A percentile compares a stretch with the other conserved stretches of the same genome.
Conservation (phyloP, 2,329 filamentous ascomycete genomes). For the Herpotrichia juniperi region DNA sequence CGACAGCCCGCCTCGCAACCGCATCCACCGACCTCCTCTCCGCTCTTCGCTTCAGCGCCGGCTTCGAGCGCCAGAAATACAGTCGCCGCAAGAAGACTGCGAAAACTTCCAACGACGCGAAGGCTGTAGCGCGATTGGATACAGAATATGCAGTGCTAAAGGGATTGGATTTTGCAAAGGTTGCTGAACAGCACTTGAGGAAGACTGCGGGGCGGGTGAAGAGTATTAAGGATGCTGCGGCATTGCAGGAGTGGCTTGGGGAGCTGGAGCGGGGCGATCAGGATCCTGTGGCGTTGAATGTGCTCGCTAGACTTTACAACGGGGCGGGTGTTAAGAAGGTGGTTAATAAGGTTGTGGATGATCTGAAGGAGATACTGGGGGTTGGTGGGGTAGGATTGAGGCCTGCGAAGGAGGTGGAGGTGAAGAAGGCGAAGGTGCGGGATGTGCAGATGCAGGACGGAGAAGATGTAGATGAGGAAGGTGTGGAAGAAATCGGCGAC, state of each 20-base stretch:
- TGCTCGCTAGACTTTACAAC: slow-evolving; percentile 65
- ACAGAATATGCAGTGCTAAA: slow-evolving; percentile 66
- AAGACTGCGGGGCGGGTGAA: slow-evolving; percentile 65
- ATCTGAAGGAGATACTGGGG: slow-evolving; percentile 47
- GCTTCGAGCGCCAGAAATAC: slow-evolving; percentile 78
- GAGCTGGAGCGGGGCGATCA: slow-evolving; percentile 47
- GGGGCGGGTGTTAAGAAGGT: slow-evolving; percentile 64
- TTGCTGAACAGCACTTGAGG: slow-evolving; percentile 61
- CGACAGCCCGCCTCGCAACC: slow-evolving; percentile 54
- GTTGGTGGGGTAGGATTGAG: slow-evolving; percentile 9
- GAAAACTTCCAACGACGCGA: slow-evolving; percentile 50
- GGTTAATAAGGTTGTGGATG: slow-evolving; percentile 53
- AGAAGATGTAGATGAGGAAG: slow-evolving; percentile 16
- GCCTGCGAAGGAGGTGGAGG: slow-evolving; percentile 11
- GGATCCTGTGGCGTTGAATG: slow-evolving; percentile 60
- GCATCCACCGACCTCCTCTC: slow-evolving; percentile 52
- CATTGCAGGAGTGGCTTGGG: slow-evolving; percentile 49
- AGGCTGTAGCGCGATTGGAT: slow-evolving; percentile 64
- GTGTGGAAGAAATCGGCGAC: slow-evolving; percentile 29
- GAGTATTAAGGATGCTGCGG: slow-evolving; percentile 58
- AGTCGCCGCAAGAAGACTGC: slow-evolving; percentile 66
- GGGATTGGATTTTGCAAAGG: slow-evolving; percentile 57
- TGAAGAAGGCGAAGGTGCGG: slow-evolving; percentile 23
- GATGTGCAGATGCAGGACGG: slow-evolving; percentile 13
- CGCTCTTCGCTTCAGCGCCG: slow-evolving; percentile 47